Base-by-base conservation (phyloP, 2,329 filamentous ascomycete genomes). In the Pseudocercospora ulei region DNA sequence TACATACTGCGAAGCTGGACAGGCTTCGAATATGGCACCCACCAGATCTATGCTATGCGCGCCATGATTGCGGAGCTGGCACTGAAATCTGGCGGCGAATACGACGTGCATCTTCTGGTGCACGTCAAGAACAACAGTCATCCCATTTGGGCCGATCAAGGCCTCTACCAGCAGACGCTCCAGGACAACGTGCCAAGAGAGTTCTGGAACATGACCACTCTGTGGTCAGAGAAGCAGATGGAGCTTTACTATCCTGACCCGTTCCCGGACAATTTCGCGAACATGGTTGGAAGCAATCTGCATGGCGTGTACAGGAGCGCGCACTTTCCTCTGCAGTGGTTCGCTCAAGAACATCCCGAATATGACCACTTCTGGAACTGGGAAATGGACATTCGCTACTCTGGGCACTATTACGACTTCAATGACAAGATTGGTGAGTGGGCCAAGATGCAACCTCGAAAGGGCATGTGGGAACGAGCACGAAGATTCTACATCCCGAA, bases 181-280 rank as follows among this genome's bases (percentile, higher is more conserved):
- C 67, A 74, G 36, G 75, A 80, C 34, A 73, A 74, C 16, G 72
- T 88, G 7, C 82, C 90, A 0, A 71, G 76, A 48, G 90, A 98
- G 56, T 95, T 98, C 64, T 80, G 75, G 50, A 83, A 83, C 30
- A 78, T 98, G 57, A 82, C 82, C 12, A 93, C 83, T 0, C 71
- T 96, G 4, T 98, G 90, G 90, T 90, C 84, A 0, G 86, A 93
- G 61, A 80, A 81, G 14, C 86, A 95, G 62, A 95, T 96, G 86
- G 71, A 80, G 37, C 75, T 86, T 41, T 72, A 93, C 52, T 98
- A 96, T 62, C 82, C 90, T 36, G 84, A 82, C 33, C 78, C 94
- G 16, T 79, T 84, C 55, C 84, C 92, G 47, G 75, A 82, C 29
- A 86, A 78, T 61, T 70, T 72, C 49, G 70, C 71, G 41, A 73